Evolutionary conservation across 768 basidiomycete genomes (phyloP), one percentile per base, ranked within the genome.

Genomic region (Psilocybe tampanensis): DNA sequence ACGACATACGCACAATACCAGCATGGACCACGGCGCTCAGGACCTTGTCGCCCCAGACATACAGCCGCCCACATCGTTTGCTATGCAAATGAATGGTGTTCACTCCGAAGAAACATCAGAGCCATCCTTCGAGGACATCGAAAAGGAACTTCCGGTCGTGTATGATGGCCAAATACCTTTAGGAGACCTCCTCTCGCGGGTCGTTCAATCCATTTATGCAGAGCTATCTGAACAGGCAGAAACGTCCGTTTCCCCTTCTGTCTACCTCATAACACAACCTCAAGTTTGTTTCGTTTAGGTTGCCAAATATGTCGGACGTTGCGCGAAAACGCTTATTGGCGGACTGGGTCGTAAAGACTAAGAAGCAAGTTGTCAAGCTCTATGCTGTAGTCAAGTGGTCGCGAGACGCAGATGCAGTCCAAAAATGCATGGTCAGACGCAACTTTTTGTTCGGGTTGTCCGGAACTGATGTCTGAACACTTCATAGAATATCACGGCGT

Each of bases 381-480:
- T 92, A 93, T 65, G 94, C 93, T 11, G 82, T 94, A 24, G 81
- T 83, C 8, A 90, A 94, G 64, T 97, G 94, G 94, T 82, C 90
- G 34, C 80, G 90, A 58, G 93, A 95, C 69, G 89, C 90, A 41
- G 83, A 84, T 56, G 87, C 88, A 6, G 86, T 92, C 41, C 92
- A 94, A 72, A 92, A 90, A 72, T 90, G 88, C 77, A 92, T 94
- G 92, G 92, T 86, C 63, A 64, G 64, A 23, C 21, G 47, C 36
- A 12, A 17, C 9, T 52, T 17, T 18, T 43, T 36, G 2, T 42
- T 11, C 54, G 59, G 19, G 39, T 29, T 17, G 49, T 47, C 22
- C 43, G 3, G 9, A n/a, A 32, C 33, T 34, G n/a, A 44, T 11
- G 29, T 24, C 18, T 39, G 15, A 29, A 9, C 7, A n/a, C 15